phyloP scores from a whole-genome alignment of 2,329 filamentous ascomycete genomes.

The Cladophialophora immunda region DNA sequence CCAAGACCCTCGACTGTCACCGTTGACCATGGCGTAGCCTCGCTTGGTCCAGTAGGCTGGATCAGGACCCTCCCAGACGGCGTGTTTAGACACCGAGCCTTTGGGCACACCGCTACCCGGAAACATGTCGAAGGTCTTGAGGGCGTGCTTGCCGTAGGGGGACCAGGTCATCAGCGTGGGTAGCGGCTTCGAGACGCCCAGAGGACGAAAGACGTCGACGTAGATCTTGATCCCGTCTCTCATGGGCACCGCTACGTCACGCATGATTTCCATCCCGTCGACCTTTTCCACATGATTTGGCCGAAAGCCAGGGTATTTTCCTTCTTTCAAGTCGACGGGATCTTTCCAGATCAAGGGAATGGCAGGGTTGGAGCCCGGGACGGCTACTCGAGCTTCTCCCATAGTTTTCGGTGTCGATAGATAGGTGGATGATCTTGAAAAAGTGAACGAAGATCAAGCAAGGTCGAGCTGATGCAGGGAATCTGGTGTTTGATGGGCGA shows the following conservation, averaged over 20 bases:
- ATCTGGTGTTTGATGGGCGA: too few relatives aligned
- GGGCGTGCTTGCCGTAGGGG: conserved; percentile 71
- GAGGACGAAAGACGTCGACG: conserved; percentile 18
- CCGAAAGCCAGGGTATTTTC: conserved; percentile 18
- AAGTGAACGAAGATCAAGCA: too few relatives aligned
- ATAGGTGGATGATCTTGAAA: too few relatives aligned
- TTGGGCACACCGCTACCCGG: conserved; percentile 49
- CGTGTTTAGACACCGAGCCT: conserved; percentile 50
- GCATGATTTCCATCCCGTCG: conserved; percentile 16
- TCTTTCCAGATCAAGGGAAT: too few relatives aligned
- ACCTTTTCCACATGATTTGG: conserved; percentile 8
- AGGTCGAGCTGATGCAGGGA: too few relatives aligned
- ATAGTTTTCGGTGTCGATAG: too few relatives aligned
- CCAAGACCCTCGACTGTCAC: conserved; percentile 42
- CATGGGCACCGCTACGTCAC: conserved; percentile 20
- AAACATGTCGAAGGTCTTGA: conserved; percentile 19
- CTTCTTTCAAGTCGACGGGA: conserved; percentile 9
- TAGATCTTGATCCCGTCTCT: conserved; percentile 25
- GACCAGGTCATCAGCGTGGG: conserved; percentile 76
- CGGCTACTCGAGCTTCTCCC: too few relatives aligned
- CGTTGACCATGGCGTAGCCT: conserved; percentile 45
- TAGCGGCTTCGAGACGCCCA: conserved; percentile 39
- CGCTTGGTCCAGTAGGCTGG: conserved; percentile 43
- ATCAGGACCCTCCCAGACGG: conserved; percentile 54
- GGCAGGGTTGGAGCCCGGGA: too few relatives aligned